Evolutionary conservation across 768 basidiomycete genomes (phyloP).

Genomic region (Suillus occidentalis): DNA sequence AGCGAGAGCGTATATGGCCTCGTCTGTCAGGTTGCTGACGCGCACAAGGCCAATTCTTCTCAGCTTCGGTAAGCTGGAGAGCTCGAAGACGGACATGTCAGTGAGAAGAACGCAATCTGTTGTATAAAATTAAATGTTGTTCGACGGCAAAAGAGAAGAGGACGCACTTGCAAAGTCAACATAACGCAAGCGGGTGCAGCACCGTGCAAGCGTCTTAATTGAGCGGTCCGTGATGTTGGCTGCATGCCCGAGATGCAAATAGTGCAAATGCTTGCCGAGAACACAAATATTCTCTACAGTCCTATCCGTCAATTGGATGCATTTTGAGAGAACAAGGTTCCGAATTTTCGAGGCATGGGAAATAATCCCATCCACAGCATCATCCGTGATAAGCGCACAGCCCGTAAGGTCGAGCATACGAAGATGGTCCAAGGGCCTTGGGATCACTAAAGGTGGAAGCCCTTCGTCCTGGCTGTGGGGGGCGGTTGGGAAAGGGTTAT

Average conservation of each 20-base stretch:
- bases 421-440: constrained; percentile 74
- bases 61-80: constrained; percentile 84
- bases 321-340: constrained; percentile 86
- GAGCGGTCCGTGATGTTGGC: constrained; percentile 86
- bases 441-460: constrained; percentile 65
- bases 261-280: constrained; percentile 91
- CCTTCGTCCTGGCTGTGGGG: constrained; percentile 38
- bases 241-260: constrained; percentile 94
- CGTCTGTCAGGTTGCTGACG: constrained; percentile 90
- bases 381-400: constrained; percentile 78
- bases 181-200: constrained; percentile 89
- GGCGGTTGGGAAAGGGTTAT: constrained; percentile 40
- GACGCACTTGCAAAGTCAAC: constrained; percentile 91
- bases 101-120: constrained; percentile 84
- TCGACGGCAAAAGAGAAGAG: background rate
- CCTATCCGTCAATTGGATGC: constrained; percentile 72
- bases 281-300: constrained; percentile 81
- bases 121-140: constrained; percentile 6
- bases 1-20: constrained; percentile 86
- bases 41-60: constrained; percentile 94
- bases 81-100: constrained; percentile 91
- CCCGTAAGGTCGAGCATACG: constrained; percentile 93
- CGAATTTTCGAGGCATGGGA: constrained; percentile 80
- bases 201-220: constrained; percentile 77
- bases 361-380: constrained; percentile 81